Conservation (phyloP, 73 alveolate species). For the Tetrahymena elliotti region DNA sequence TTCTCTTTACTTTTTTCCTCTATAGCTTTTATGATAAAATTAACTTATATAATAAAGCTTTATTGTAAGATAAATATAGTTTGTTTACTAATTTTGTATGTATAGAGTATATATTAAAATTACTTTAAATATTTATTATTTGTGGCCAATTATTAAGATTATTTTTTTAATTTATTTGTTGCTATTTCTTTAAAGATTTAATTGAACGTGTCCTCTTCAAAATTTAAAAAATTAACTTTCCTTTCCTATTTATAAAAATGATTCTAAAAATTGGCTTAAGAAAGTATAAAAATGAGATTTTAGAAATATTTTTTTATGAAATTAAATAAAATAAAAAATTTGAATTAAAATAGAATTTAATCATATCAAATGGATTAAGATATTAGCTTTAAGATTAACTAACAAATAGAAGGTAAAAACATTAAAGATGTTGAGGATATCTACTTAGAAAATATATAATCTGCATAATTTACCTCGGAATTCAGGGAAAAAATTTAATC, state of each 20-base stretch:
- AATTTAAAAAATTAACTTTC: too few relatives aligned
- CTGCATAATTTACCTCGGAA: background rate
- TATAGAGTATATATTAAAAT: background rate
- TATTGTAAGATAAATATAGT: background rate
- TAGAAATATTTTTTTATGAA: background rate
- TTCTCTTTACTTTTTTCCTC: background rate
- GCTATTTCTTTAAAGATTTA: too few relatives aligned
- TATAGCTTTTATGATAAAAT: background rate
- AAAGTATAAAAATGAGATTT: background rate
- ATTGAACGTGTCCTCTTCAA: too few relatives aligned
- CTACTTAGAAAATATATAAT: background rate
- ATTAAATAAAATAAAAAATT: background rate
- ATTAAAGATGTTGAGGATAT: background rate
- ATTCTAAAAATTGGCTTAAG: background rate
- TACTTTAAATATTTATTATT: background rate
- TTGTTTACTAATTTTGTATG: background rate
- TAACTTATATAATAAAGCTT: background rate
- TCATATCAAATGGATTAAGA: background rate
- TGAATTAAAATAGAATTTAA: background rate
- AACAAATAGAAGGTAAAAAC: background rate
- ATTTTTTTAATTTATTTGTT: too few relatives aligned
- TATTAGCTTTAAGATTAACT: background rate
- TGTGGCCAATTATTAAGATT: background rate
- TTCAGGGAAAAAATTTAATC: background rate
- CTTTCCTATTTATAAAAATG: background rate